Conservation (phyloP, 176 grass and related monocot genomes). For the Lolium rigidum region DNA sequence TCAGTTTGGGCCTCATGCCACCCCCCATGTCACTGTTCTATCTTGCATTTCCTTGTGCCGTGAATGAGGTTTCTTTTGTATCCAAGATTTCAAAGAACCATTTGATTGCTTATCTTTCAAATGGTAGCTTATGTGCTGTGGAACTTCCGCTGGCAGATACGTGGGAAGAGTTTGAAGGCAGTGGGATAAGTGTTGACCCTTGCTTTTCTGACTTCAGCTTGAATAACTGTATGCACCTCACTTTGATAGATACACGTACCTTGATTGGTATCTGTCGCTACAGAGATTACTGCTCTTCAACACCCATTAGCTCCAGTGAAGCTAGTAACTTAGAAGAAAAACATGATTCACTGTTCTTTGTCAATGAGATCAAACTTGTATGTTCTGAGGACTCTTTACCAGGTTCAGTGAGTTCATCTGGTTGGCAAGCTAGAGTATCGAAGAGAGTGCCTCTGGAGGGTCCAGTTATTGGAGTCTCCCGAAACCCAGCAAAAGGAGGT, state of each 20-base stretch:
- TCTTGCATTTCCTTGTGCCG: constrained; percentile 77
- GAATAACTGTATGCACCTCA: constrained; percentile 73
- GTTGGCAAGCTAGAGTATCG: constrained; percentile 81
- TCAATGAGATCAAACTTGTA: constrained; percentile 89
- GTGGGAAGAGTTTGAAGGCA: constrained; percentile 89
- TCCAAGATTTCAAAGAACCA: constrained; percentile 70
- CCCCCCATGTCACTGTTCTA: constrained; percentile 93
- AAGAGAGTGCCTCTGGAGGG: constrained; percentile 63
- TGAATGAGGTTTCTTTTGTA: constrained; percentile 73
- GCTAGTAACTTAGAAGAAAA: constrained; percentile 38
- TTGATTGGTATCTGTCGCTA: constrained; percentile 62
- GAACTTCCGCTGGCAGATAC: constrained; percentile 68
- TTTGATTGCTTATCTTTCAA: constrained; percentile 76
- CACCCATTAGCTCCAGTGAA: background rate
- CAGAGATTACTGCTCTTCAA: constrained; percentile 33
- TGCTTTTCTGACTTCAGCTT: constrained; percentile 60
- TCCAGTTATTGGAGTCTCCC: constrained; percentile 58
- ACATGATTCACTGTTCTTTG: constrained; percentile 35
- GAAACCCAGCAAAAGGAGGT: constrained; percentile 65
- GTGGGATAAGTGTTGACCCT: constrained; percentile 52
- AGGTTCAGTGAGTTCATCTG: constrained; percentile 71
- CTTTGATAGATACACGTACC: constrained; percentile 77
- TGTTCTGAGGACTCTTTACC: constrained; percentile 73
- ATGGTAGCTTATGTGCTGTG: constrained; percentile 68
- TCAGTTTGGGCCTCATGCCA: constrained; percentile 79